phyloP scores from a whole-genome alignment of 2,329 filamentous ascomycete genomes.

The Colletotrichum sp. region DNA sequence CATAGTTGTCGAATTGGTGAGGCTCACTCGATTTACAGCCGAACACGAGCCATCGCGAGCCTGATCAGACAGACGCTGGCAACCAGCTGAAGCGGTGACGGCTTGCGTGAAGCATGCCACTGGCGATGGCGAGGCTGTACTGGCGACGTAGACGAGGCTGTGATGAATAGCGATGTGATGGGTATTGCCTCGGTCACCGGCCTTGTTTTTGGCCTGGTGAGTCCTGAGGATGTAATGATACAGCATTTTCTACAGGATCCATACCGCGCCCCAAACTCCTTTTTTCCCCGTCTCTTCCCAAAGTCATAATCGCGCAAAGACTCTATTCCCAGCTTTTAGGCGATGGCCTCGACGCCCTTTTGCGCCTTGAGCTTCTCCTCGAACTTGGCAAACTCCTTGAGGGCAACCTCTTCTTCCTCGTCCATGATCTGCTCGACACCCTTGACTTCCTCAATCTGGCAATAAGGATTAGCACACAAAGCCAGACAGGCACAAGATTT shows the following conservation, averaged over 20 bases:
- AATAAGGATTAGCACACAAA: constrained; percentile 21
- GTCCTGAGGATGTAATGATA: not conserved
- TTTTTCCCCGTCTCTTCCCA: not conserved
- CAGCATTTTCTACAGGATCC: constrained; percentile 4
- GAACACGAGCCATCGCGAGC: not conserved
- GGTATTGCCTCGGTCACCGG: constrained; percentile 12
- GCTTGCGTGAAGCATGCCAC: not conserved
- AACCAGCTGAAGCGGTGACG: not conserved
- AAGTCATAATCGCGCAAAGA: not conserved
- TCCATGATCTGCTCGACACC: constrained; percentile 91
- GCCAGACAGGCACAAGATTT: not conserved
- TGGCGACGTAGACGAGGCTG: not conserved
- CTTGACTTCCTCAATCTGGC: constrained; percentile 93
- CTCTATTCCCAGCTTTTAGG: not conserved
- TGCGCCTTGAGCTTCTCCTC: constrained; percentile 78
- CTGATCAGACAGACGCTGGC: not conserved
- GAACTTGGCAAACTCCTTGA: constrained; percentile 91
- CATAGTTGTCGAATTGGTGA: not conserved
- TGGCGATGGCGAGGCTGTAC: not conserved
- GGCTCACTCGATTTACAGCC: not conserved
- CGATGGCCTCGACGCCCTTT: constrained; percentile 39
- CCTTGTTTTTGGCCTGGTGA: not conserved
- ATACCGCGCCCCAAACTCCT: not conserved
- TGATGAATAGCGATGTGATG: not conserved
- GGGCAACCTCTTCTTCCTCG: constrained; percentile 86